Evolutionary conservation across 1,139 yeast genomes (phyloP), one percentile per base, ranked within the genome.

Genomic region (Insectozyma bohioensis): DNA sequence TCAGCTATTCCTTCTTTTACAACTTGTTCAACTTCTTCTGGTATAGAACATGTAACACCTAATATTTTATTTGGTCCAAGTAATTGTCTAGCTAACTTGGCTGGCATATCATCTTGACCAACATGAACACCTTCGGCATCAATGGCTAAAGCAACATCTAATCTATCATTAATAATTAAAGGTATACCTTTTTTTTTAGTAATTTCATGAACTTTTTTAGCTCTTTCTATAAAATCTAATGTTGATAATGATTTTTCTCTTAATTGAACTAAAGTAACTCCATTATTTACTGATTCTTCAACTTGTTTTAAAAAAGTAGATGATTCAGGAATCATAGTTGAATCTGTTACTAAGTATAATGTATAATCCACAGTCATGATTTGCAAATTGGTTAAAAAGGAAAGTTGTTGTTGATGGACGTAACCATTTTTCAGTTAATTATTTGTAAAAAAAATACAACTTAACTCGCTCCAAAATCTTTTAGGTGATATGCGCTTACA

Each of bases 91-190:
- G 78, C 94, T 17, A 68, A 44, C 1, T 57, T 55, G 2, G 83
- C 82, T 2, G 73, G 73, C 86, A 90, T 85, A 52, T 90, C 97
- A 37, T 83, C 92, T 55, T 88, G 97, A 1, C 97, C 97, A 13
- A 90, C 87, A 61, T 90, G 97, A 11, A 90, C 83, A 21, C 95
- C 95, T 39, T 88, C 96, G 0, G 95, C 95, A 47, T 76, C 94
- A 35, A 86, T 68, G 0, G 97, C 97, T 33, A 88, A 62, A 0
- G 96, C 97, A 5, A 90, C 87, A 51, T 90, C 97, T 6, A 87
- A 74, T 29, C 97, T 63, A 52, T 90, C 97, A 50, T 90, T 87
- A 49, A 90, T 88, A 20, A 90, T 78, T 43, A 90, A 63, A 0
- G 97, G 97, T 12, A 90, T 78, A 0, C 74, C 72, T 28, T 68